phyloP scores from a whole-genome alignment of 2,329 filamentous ascomycete species.

The Colletotrichum karsti region DNA sequence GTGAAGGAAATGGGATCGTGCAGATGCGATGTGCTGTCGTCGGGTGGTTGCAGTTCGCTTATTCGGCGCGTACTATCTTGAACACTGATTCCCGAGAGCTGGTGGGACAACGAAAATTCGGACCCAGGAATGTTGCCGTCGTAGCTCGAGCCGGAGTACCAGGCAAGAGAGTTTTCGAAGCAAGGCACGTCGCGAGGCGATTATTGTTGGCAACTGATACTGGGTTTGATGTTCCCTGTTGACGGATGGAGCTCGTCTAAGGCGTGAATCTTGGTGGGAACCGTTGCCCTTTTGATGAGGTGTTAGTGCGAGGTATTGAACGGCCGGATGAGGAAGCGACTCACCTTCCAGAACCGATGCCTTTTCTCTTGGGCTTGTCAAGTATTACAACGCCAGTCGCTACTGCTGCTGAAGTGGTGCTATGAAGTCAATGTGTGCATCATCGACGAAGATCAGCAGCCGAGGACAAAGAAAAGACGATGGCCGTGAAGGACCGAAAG shows the following conservation, averaged over 20 bases:
- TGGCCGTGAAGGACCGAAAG: not conserved
- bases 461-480: conserved; percentile 13
- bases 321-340: not conserved
- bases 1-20: conserved; percentile 12
- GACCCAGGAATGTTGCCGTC: not conserved
- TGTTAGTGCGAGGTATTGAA: not conserved
- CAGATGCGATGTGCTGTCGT: conserved; percentile 3
- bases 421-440: conserved; percentile 24
- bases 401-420: not conserved
- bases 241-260: not conserved
- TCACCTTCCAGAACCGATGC: not conserved
- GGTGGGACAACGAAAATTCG: not conserved
- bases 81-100: not conserved
- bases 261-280: not conserved
- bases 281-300: not conserved
- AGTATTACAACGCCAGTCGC: not conserved
- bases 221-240: too few species aligned
- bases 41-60: conserved; percentile 20
- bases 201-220: not conserved
- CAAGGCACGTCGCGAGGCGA: not conserved
- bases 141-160: not conserved
- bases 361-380: not conserved
- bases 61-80: not conserved
- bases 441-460: conserved; percentile 13
- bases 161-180: not conserved